Percentiles rank a stretch among this genome's conserved stretches.
Evolutionary conservation across 331 rosid genomes (phyloP).

Genomic region (Stylosanthes scabra): DNA sequence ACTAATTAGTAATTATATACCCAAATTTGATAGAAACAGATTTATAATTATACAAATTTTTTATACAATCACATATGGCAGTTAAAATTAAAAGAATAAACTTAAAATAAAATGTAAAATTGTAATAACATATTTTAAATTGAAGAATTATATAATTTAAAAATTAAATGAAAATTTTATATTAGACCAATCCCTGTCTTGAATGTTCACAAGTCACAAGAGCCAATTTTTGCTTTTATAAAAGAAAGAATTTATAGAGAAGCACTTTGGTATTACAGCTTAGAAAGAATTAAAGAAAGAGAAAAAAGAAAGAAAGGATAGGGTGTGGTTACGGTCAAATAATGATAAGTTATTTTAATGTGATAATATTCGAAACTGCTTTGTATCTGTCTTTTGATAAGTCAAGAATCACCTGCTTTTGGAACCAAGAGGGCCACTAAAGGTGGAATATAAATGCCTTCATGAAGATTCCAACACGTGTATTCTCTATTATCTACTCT

Average conservation of each 20-base stretch:
- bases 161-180: not conserved
- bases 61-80: too few relatives aligned
- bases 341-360: conserved; percentile 40
- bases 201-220: not conserved
- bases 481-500: conserved; percentile 1
- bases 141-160: too few relatives aligned
- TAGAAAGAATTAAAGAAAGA: conserved; percentile 22
- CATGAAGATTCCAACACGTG: conserved; percentile 37
- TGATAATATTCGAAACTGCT: conserved; percentile 28
- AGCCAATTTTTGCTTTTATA: not conserved
- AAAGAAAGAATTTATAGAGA: not conserved
- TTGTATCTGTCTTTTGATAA: conserved; percentile 12
- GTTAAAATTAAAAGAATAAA: too few relatives aligned
- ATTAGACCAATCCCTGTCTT: not conserved
- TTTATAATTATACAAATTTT: too few relatives aligned
- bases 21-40: too few relatives aligned
- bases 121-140: too few relatives aligned
- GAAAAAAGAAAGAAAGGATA: too few relatives aligned
- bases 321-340: conserved; percentile 19
- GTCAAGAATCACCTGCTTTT: conserved; percentile 41
- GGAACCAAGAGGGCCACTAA: conserved; percentile 31
- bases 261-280: conserved; percentile 9
- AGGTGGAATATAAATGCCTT: conserved; percentile 22
- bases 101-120: too few relatives aligned
- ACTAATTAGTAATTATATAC: too few relatives aligned